Evolutionary conservation across 352 stramenopile genomes (phyloP).

Genomic region (Achlya hypogyna): DNA sequence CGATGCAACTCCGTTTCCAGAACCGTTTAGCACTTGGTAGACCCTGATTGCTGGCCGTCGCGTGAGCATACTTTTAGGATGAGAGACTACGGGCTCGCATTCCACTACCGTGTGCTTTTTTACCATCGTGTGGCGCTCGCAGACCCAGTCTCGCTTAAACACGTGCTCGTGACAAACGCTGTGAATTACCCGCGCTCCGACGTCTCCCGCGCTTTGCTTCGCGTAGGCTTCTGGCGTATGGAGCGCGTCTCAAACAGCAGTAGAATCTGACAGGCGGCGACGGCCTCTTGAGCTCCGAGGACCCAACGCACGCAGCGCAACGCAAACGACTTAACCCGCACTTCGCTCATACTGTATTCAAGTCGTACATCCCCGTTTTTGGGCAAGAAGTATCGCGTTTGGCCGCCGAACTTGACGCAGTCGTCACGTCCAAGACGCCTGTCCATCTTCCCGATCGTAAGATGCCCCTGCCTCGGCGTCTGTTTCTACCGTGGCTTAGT

Average conservation of each 20-base stretch:
- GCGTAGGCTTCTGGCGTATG: background rate
- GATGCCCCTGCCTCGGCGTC: background rate
- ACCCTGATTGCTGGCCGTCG: background rate
- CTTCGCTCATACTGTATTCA: conserved; percentile 1
- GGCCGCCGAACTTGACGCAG: background rate
- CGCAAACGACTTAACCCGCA: conserved; percentile 7
- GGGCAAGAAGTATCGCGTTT: background rate
- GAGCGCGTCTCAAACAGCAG: background rate
- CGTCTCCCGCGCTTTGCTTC: background rate
- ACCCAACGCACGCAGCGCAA: background rate
- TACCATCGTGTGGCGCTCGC: background rate
- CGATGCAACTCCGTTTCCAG: background rate
- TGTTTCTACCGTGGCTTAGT: background rate
- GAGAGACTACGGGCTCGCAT: conserved; percentile 3
- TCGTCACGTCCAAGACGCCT: background rate
- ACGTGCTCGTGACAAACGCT: background rate
- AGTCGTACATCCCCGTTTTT: conserved; percentile 9
- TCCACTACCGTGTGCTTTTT: conserved; percentile 8
- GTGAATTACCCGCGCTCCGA: conserved; percentile 1
- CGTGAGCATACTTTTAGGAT: background rate
- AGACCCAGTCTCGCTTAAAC: conserved; percentile 7
- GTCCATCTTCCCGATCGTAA: background rate
- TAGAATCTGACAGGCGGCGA: conserved; percentile 17
- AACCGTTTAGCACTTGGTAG: background rate
- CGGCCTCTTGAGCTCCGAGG: conserved; percentile 7